phyloP scores from a whole-genome alignment of 257 asterid species.

The Solanum microdontum region DNA sequence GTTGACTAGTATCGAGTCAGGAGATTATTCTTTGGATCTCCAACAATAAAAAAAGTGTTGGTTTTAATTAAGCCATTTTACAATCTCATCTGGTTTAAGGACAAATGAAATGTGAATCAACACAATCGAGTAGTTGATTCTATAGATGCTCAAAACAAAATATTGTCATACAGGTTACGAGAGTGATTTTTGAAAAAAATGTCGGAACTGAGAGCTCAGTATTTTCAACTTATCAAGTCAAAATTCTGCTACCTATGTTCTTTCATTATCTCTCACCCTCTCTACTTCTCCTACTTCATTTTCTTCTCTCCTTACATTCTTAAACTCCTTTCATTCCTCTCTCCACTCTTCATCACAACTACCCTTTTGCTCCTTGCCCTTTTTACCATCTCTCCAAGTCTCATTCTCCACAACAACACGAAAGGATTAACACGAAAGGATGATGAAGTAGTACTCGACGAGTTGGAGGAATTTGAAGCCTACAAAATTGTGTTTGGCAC shows the following conservation, averaged over 20 bases:
- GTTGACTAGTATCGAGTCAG: neutral
- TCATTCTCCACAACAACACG: neutral
- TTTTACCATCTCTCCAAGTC: conserved; percentile 15
- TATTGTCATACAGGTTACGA: neutral
- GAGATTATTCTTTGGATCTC: neutral
- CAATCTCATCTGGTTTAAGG: neutral
- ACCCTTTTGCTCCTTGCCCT: conserved; percentile 40
- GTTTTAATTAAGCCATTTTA: neutral
- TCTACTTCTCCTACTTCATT: conserved; percentile 43
- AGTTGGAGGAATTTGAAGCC: conserved; percentile 35
- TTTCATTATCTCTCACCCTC: conserved; percentile 47
- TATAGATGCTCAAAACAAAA: neutral
- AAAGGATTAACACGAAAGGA: neutral
- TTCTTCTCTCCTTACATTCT: conserved; percentile 56
- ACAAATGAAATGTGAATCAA: neutral
- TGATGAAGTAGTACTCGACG: neutral
- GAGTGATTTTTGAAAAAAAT: conserved; percentile 9
- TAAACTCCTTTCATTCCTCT: conserved; percentile 45
- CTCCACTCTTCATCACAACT: conserved; percentile 64
- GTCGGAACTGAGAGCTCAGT: conserved; percentile 29
- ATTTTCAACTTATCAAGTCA: conserved; percentile 26
- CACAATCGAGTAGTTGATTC: neutral
- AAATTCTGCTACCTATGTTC: conserved; percentile 21
- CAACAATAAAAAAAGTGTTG: neutral
- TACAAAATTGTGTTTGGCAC: conserved; percentile 35